phyloP scores from a whole-genome alignment of 2,329 filamentous ascomycete species.

The Monosporascus sp. region DNA sequence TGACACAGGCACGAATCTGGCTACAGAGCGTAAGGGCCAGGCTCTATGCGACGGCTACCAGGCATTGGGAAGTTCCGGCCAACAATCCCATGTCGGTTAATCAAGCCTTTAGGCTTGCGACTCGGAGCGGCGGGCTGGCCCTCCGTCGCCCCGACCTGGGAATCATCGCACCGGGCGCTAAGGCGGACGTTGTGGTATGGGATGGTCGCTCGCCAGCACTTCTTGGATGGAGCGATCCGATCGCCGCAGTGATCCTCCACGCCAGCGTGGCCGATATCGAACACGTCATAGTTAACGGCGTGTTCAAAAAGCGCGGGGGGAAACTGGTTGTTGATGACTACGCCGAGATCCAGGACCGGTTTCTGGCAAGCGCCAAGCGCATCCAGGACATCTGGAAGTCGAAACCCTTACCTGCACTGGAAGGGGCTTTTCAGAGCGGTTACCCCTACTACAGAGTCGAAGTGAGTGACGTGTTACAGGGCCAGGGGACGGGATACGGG shows the following conservation, averaged over 20 bases:
- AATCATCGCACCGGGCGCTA: slow-evolving; percentile 39
- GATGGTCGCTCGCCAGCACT: slow-evolving; percentile 41
- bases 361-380: slow-evolving; percentile 25
- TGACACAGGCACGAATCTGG: slow-evolving; percentile 51
- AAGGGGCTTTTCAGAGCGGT: slow-evolving; percentile 13
- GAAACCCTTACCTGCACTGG: slow-evolving; percentile 16
- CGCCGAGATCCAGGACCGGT: slow-evolving; percentile 18
- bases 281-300: slow-evolving; percentile 42
- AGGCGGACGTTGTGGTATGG: slow-evolving; percentile 48
- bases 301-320: slow-evolving; percentile 39
- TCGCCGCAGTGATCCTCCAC: slow-evolving; percentile 50
- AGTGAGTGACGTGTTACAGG: slow-evolving; percentile 5
- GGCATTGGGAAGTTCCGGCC: slow-evolving; percentile 36
- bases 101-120: slow-evolving; percentile 52
- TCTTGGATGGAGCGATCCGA: slow-evolving; percentile 47
- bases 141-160: slow-evolving; percentile 45
- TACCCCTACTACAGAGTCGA: slow-evolving; percentile 2
- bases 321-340: slow-evolving; percentile 20
- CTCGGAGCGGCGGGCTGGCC: slow-evolving; percentile 45
- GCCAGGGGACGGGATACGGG: slow-evolving; percentile 7
- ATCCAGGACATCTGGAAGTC: slow-evolving; percentile 23
- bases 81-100: slow-evolving; percentile 47
- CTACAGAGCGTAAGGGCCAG: slow-evolving; percentile 39
- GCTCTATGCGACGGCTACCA: slow-evolving; percentile 34
- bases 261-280: slow-evolving; percentile 44